Percentiles rank a stretch among this genome's conserved stretches.
Evolutionary conservation across 2,329 filamentous ascomycete species (phyloP).

Genomic region (Botrytis fabae): DNA sequence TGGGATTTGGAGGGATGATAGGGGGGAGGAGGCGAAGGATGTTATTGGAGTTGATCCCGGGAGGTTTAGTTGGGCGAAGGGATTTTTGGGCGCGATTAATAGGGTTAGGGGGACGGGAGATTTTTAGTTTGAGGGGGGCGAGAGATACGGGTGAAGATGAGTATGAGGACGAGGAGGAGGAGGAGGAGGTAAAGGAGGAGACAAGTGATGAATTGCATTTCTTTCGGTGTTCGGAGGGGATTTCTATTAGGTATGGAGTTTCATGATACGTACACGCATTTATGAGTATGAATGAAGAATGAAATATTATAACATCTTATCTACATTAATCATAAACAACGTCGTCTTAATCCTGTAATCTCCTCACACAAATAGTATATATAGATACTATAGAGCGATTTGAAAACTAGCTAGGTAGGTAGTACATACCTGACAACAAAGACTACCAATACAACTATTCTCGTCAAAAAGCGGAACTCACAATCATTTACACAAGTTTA

Average conservation of each 20-base stretch:
- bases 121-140: slow-evolving; percentile 41
- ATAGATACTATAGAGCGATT: background rate
- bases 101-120: slow-evolving; percentile 57
- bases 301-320: background rate
- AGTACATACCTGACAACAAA: background rate
- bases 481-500: too few species aligned
- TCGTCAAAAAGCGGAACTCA: too few species aligned
- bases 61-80: slow-evolving; percentile 58
- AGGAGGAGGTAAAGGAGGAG: background rate
- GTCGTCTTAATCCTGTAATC: background rate
- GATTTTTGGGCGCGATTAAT: slow-evolving; percentile 57
- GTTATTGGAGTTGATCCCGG: slow-evolving; percentile 56
- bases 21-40: slow-evolving; percentile 49
- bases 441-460: too few species aligned
- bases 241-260: background rate
- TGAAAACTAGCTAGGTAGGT: background rate
- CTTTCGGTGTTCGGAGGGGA: background rate
- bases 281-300: background rate
- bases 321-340: background rate
- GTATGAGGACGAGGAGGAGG: too few species aligned
- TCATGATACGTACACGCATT: background rate
- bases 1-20: slow-evolving; percentile 61
- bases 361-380: background rate
- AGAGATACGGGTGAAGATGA: too few species aligned
- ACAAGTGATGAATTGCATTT: background rate